Base-by-base conservation (phyloP, 1,284 basidiomycete species). In the Pseudozyma flocculosa region DNA sequence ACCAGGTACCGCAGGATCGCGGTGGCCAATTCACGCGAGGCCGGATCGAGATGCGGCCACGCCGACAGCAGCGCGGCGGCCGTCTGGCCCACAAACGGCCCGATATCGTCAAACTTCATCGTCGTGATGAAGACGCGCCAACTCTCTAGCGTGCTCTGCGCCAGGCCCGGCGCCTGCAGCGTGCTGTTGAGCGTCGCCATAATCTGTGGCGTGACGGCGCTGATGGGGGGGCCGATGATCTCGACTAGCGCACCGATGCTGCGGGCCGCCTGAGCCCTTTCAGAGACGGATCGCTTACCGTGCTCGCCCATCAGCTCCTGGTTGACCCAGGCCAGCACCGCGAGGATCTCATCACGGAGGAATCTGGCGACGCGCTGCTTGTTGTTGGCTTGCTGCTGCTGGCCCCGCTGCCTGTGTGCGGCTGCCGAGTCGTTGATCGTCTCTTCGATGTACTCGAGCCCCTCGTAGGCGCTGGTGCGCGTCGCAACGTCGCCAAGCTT, bases 171-270 rank as follows among this genome's bases (percentile, higher is more conserved):
- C 10, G 87, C 82, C 39, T 82, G 80, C 8, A 97, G 82, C 76
- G 88, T 90, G 18, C 89, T 91, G 79, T 96, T 94, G 39, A 98
- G 83, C n/a, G 89, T 92, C 0, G 94, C 92, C 87, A 98, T 92
- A 68, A 98, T 88, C 59, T 76, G 73, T 9, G 68, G 70, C 17
- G 70, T 68, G 17, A 72, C 72, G 10, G 60, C 54, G 38, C 54
- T 61, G 15, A 47, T 70, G 51, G 67, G 53, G n/a, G 61, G 55
- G 0, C 90, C 92, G 43, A 95, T 85, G 21, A 85, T 82, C 21
- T 80, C 76, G 18, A 92, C 84, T 32, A 98, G 82, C 2, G 82
- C 84, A 4, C 89, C 90, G 22, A 96, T 80, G 61, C 91, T 88
- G 38, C 88, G 84, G 41, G 70, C 44, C 1, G 70, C 63, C 44